phyloP scores from a whole-genome alignment of 306 rosid genomes.

The Cicer arietinum region DNA sequence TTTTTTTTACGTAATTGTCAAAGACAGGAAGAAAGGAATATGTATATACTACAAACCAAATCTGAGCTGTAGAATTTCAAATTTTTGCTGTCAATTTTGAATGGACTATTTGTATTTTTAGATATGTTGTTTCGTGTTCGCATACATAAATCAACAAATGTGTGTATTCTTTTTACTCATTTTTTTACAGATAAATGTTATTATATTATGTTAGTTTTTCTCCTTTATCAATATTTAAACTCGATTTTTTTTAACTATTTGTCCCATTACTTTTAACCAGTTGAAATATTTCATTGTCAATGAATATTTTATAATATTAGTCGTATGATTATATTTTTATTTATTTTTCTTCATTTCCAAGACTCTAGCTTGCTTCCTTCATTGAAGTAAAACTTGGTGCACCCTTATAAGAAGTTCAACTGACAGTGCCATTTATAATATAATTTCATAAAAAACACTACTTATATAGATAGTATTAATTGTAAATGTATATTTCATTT shows the following conservation, averaged over 20 bases:
- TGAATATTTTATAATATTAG: no score
- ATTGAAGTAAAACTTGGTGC: constrained; percentile 9
- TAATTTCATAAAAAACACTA: constrained; percentile 21
- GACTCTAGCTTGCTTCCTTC: no score
- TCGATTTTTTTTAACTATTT: no score
- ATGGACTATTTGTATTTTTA: constrained; percentile 28
- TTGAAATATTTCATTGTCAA: no score
- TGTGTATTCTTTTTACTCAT: neutral
- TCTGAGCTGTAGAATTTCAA: constrained; percentile 35
- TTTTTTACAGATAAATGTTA: no score
- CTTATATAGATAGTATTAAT: neutral
- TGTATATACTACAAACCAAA: neutral
- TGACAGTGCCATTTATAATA: constrained; percentile 30
- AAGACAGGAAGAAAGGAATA: constrained; percentile 27
- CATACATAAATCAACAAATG: neutral
- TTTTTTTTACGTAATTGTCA: constrained; percentile 33
- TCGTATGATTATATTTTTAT: no score
- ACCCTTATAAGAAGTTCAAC: constrained; percentile 37
- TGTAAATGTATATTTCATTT: neutral
- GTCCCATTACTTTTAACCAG: no score
- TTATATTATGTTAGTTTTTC: no score
- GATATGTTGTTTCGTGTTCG: constrained; percentile 13
- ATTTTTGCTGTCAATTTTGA: constrained; percentile 40
- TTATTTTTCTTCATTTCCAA: no score
- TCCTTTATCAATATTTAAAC: no score